phyloP scores from a whole-genome alignment of 164 flowering plant species.

The Echeveria elegans region DNA sequence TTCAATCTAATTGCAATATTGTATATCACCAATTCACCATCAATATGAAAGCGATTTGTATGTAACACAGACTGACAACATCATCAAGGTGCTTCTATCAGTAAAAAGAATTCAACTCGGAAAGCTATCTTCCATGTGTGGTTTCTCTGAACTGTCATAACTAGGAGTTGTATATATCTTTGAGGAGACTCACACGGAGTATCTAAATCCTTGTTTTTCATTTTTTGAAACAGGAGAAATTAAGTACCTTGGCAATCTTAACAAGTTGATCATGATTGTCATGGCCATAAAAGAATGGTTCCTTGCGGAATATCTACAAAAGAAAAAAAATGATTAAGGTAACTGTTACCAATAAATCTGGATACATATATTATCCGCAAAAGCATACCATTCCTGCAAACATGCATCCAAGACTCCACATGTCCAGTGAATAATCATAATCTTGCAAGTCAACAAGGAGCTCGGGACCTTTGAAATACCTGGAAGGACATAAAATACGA shows the following conservation, averaged over 20 bases:
- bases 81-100: background rate
- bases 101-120: background rate
- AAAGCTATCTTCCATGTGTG: background rate
- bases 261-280: constrained; percentile 87
- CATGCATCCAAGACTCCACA: constrained; percentile 69
- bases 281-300: constrained; percentile 84
- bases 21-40: background rate
- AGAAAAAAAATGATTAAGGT: background rate
- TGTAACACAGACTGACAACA: background rate
- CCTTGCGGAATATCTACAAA: constrained; percentile 67
- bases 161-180: background rate
- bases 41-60: background rate
- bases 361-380: background rate
- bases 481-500: constrained; percentile 8
- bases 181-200: background rate
- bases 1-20: too few species aligned
- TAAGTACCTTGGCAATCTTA: constrained; percentile 70
- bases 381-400: constrained; percentile 53
- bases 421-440: constrained; percentile 49
- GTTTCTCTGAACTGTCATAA: too few species aligned
- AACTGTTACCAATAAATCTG: constrained; percentile 4
- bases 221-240: background rate
- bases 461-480: constrained; percentile 55
- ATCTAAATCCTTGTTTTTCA: constrained; percentile 1
- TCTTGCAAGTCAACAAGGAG: constrained; percentile 55